Conservation (phyloP, 2,329 filamentous ascomycete species). For the Fusarium poae region DNA sequence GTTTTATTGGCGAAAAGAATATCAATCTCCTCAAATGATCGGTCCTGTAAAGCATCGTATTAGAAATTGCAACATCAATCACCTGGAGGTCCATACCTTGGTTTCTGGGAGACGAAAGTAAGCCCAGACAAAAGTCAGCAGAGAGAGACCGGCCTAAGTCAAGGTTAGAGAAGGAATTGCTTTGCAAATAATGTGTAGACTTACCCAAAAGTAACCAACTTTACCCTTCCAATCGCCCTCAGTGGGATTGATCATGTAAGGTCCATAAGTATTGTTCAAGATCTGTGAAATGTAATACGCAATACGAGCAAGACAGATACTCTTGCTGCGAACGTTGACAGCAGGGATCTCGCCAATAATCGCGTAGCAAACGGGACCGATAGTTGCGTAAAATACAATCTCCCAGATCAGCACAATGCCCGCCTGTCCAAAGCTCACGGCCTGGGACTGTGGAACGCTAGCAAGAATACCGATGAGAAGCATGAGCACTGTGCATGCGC, state of each 20-base stretch:
- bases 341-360: slow-evolving; percentile 59
- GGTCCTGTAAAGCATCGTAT: slow-evolving; percentile 30
- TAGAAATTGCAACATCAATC: fast-evolving
- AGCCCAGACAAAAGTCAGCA: slow-evolving; percentile 50
- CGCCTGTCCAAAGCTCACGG: slow-evolving; percentile 54
- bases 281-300: slow-evolving; percentile 50
- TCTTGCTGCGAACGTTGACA: slow-evolving; percentile 58
- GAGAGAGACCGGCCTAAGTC: slow-evolving; percentile 44
- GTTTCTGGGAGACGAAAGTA: slow-evolving; percentile 55
- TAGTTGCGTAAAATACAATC: slow-evolving; percentile 58
- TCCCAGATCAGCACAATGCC: slow-evolving; percentile 60
- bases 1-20: slow-evolving; percentile 52
- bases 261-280: slow-evolving; percentile 50
- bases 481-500: slow-evolving; percentile 58
- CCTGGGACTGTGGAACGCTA: slow-evolving; percentile 40
- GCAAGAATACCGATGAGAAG: slow-evolving; percentile 54
- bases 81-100: not conserved
- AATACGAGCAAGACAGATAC: slow-evolving; percentile 57
- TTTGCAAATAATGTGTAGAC: fast-evolving
- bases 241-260: slow-evolving; percentile 53
- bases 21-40: slow-evolving; percentile 54
- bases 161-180: not conserved
- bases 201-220: slow-evolving; percentile 50
- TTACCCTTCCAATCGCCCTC: slow-evolving; percentile 55
- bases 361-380: slow-evolving; percentile 60